Conservation (phyloP, 2,329 filamentous ascomycete species). For the Arachnomyces sp. region DNA sequence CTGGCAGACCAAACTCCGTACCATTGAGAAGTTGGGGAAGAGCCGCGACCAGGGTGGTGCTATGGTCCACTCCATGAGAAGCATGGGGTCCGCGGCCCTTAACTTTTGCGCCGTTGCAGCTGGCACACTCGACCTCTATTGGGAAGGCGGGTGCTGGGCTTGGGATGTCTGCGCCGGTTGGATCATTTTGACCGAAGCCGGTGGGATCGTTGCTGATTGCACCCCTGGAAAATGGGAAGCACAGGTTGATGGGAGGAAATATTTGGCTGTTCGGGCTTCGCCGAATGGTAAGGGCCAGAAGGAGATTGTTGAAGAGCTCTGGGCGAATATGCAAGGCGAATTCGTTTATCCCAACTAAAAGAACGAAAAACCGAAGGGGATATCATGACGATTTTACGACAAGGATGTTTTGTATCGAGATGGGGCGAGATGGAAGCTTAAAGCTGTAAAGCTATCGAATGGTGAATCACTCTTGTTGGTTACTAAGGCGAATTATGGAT, state of each 20-base stretch:
- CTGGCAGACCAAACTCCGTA: constrained; percentile 49
- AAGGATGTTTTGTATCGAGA: no score
- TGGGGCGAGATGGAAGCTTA: no score
- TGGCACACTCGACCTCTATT: constrained; percentile 54
- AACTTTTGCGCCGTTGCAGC: constrained; percentile 54
- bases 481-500: no score
- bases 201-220: constrained; percentile 52
- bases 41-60: constrained; percentile 49
- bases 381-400: no score
- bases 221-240: constrained; percentile 52
- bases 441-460: no score
- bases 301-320: constrained; percentile 36
- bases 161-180: constrained; percentile 61
- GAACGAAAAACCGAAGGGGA: not conserved
- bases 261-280: constrained; percentile 36
- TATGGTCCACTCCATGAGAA: constrained; percentile 55
- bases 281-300: constrained; percentile 27
- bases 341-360: constrained; percentile 24
- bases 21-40: constrained; percentile 43
- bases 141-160: constrained; percentile 59
- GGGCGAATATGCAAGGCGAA: constrained; percentile 30
- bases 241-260: constrained; percentile 49
- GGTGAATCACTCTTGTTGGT: no score
- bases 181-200: constrained; percentile 54
- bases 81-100: constrained; percentile 52